phyloP scores from a whole-genome alignment of 306 rosid species.

The Begonia fuchsioides region DNA sequence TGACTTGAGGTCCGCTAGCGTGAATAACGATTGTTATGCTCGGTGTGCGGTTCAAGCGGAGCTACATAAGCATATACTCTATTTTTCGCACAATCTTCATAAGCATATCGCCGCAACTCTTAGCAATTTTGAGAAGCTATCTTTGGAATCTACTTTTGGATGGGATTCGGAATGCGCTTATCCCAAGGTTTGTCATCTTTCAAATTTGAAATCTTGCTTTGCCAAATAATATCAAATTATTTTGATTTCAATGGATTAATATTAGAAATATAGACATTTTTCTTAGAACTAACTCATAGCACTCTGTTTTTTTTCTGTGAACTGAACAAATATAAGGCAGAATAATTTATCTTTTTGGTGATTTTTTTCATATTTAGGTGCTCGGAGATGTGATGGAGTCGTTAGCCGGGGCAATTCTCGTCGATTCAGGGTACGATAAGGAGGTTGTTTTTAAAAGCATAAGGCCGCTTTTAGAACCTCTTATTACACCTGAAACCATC shows the following conservation, averaged over 20 bases:
- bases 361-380: conserved; percentile 29
- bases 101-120: conserved; percentile 28
- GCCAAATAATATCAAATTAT: no score
- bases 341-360: conserved; percentile 1
- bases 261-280: no score
- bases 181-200: conserved; percentile 47
- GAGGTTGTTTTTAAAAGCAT: conserved; percentile 41
- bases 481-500: conserved; percentile 47
- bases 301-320: no score
- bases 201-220: background rate
- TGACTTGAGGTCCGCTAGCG: conserved; percentile 65
- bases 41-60: conserved; percentile 38
- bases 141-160: conserved; percentile 39
- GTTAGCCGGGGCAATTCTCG: conserved; percentile 64
- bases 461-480: conserved; percentile 54
- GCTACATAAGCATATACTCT: conserved; percentile 52
- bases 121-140: conserved; percentile 12
- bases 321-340: background rate
- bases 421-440: conserved; percentile 48
- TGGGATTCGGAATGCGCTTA: conserved; percentile 48
- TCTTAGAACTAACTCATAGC: no score
- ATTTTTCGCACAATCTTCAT: conserved; percentile 34
- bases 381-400: conserved; percentile 78
- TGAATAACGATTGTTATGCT: conserved; percentile 66
- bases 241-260: no score